These are phyloP conservation scores for Saturnispora hagleri DNA, from an alignment of 805 yeast genomes.

Conservation along the genomic window DNA sequence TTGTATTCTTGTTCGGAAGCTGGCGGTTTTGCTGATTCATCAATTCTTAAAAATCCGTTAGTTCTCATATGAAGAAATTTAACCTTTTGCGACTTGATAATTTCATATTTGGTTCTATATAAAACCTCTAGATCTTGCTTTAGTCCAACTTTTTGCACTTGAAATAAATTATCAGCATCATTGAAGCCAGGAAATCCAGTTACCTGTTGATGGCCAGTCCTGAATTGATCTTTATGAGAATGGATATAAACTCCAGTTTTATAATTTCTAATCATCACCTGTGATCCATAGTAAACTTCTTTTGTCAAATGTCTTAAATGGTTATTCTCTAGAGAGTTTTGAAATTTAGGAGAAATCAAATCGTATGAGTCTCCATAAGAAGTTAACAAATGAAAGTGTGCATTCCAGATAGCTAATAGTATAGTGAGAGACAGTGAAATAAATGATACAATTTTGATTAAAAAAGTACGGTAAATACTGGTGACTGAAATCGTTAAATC, in stretches of 20 bases:
- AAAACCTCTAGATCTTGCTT: conserved; percentile 34
- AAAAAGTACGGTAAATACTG: conserved; percentile 32
- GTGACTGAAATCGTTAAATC: conserved; percentile 44
- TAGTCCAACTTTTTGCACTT: conserved; percentile 39
- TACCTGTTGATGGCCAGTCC: conserved; percentile 62
- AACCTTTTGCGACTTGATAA: conserved; percentile 44
- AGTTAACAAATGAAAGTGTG: conserved; percentile 44
- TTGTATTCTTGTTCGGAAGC: conserved; percentile 86
- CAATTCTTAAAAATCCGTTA: conserved; percentile 56
- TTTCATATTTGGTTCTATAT: conserved; percentile 17
- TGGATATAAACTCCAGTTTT: conserved; percentile 74
- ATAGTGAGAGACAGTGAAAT: conserved; percentile 47
- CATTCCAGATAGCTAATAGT: conserved; percentile 46
- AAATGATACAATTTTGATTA: conserved; percentile 33
- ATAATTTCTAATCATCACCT: conserved; percentile 61
- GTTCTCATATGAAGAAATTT: conserved; percentile 66
- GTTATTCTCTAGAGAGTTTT: conserved; percentile 42
- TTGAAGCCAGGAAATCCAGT: conserved; percentile 56
- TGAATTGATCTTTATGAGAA: conserved; percentile 56
- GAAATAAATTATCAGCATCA: conserved; percentile 65
- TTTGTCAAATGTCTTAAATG: conserved; percentile 38
- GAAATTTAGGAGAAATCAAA: conserved; percentile 58
- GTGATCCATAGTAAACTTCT: conserved; percentile 65
- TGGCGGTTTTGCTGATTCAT: conserved; percentile 67
- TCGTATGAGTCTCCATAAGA: conserved; percentile 52